phyloP scores from a whole-genome alignment of 805 yeast species.

The Priceomyces haplophilus region DNA sequence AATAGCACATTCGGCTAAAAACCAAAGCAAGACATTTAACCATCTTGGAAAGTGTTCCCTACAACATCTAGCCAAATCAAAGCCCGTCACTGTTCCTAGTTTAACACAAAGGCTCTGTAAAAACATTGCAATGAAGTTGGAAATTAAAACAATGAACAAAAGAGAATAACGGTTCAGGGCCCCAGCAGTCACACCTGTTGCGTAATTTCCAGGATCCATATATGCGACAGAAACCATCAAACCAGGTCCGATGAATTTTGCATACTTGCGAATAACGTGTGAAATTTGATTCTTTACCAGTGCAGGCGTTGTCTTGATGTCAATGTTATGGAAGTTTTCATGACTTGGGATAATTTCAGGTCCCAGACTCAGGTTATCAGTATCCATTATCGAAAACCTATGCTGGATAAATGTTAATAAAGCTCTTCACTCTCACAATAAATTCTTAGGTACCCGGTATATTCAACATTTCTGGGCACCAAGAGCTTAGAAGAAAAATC shows the following conservation, averaged over 20 bases:
- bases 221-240: constrained; percentile 48
- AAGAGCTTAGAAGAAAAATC: too few species aligned
- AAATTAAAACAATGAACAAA: constrained; percentile 40
- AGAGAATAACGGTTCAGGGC: constrained; percentile 42
- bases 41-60: constrained; percentile 38
- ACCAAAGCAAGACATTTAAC: constrained; percentile 38
- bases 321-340: background rate
- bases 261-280: constrained; percentile 26
- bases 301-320: background rate
- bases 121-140: constrained; percentile 46
- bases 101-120: constrained; percentile 44
- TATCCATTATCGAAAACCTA: background rate
- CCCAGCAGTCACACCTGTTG: constrained; percentile 49
- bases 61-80: constrained; percentile 45
- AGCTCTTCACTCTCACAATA: too few species aligned
- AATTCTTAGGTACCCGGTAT: too few species aligned
- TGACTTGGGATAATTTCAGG: background rate
- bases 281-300: constrained; percentile 6
- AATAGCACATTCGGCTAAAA: constrained; percentile 47
- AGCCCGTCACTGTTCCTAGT: constrained; percentile 49
- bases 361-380: too few species aligned
- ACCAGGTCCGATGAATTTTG: constrained; percentile 46
- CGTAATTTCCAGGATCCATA: constrained; percentile 54
- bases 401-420: too few species aligned
- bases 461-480: too few species aligned